A percentile compares a stretch with the other conserved stretches of the same genome.
phyloP scores from a whole-genome alignment of 495 filamentous ascomycete species.

The Podospora australis region DNA sequence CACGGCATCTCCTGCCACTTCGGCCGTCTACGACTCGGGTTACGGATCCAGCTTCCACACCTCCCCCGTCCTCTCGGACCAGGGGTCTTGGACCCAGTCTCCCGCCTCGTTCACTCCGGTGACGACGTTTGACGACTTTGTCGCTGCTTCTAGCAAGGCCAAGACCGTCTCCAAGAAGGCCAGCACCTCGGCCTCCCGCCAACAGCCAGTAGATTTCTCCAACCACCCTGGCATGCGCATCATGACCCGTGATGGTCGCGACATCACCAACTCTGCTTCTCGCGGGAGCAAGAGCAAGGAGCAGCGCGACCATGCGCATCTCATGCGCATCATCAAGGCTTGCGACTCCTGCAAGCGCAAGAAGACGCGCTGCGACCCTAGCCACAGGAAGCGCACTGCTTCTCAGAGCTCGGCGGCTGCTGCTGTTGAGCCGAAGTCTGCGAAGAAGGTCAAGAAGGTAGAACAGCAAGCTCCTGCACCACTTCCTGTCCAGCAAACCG shows the following conservation, averaged over 20 bases:
- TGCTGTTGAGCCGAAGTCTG: conserved; percentile 24
- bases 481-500: conserved; percentile 1
- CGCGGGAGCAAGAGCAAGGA: conserved; percentile 55
- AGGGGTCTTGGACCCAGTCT: conserved; percentile 33
- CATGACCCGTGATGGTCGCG: conserved; percentile 50
- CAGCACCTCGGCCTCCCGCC: conserved; percentile 19
- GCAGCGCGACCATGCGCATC: conserved; percentile 52
- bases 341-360: conserved; percentile 49
- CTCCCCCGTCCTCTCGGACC: conserved; percentile 37
- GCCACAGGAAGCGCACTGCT: conserved; percentile 39
- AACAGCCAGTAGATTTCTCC: conserved; percentile 34
- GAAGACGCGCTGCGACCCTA: conserved; percentile 50
- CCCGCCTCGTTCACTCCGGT: conserved; percentile 19
- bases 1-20: conserved; percentile 33
- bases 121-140: conserved; percentile 13
- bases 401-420: conserved; percentile 24
- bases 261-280: conserved; percentile 50
- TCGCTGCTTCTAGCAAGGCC: conserved; percentile 2
- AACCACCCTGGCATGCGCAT: conserved; percentile 53
- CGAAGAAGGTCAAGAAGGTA: conserved; percentile 36
- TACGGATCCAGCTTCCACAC: conserved; percentile 38
- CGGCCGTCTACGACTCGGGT: conserved; percentile 35
- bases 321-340: conserved; percentile 54
- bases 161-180: conserved; percentile 21
- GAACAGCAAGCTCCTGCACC: conserved; percentile 19